Conservation (phyloP, 306 rosid species). For the Begonia loranthoides region DNA sequence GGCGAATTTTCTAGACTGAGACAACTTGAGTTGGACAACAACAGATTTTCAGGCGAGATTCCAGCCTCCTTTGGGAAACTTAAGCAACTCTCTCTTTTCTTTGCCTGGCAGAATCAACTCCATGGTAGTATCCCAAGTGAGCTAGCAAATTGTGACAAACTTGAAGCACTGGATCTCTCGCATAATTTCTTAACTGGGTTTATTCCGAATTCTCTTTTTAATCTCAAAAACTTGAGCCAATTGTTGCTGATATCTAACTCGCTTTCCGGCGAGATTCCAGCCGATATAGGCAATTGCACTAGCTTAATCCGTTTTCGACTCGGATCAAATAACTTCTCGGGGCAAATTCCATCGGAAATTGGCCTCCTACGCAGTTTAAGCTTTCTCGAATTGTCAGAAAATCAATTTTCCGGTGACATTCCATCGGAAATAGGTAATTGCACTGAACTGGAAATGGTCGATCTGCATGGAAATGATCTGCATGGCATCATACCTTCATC, state of each 20-base stretch:
- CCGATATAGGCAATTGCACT: conserved; percentile 60
- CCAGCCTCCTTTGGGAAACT: conserved; percentile 62
- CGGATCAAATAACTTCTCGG: conserved; percentile 72
- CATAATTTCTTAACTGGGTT: conserved; percentile 64
- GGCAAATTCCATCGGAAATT: conserved; percentile 64
- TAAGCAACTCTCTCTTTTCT: conserved; percentile 66
- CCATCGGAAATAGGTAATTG: conserved; percentile 72
- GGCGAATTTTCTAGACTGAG: conserved; percentile 67
- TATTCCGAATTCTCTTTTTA: conserved; percentile 58
- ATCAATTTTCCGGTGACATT: conserved; percentile 45
- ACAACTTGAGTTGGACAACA: conserved; percentile 88
- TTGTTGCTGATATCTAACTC: conserved; percentile 68
- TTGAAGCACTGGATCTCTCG: conserved; percentile 85
- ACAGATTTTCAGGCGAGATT: conserved; percentile 61
- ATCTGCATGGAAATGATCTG: conserved; percentile 62
- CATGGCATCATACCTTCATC: conserved; percentile 71
- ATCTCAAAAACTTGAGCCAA: conserved; percentile 68
- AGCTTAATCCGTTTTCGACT: conserved; percentile 60
- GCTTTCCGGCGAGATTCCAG: conserved; percentile 67
- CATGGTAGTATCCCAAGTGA: conserved; percentile 65
- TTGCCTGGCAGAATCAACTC: conserved; percentile 86
- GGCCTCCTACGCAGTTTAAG: conserved; percentile 47
- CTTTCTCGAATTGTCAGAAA: conserved; percentile 75
- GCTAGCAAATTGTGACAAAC: conserved; percentile 63
- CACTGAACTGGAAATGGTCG: conserved; percentile 74